Base-by-base conservation (phyloP, 169 alveolate species). In the Theileria sp. region DNA sequence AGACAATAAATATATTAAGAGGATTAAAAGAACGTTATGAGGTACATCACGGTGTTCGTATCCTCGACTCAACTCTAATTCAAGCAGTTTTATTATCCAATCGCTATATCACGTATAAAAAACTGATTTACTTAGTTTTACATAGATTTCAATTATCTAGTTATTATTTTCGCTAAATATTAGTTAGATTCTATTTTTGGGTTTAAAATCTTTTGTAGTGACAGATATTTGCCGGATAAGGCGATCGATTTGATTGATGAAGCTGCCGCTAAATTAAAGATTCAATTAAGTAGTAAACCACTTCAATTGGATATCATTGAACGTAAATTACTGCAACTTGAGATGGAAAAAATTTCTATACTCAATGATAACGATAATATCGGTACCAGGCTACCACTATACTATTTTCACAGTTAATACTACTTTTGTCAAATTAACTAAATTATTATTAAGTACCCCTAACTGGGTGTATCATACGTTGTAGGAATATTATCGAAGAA, bases 11-110 rank as follows among this genome's bases (percentile, higher is more conserved):
- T 65, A 94, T 94, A 44, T 84, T 94, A 21, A 87, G 97, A 21
- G 97, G 96, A 30, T 81, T 94, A 54, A 93, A 94, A 54, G 96
- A 86, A 74, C 80, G 96, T 19, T 94, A 93, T 66, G 96, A 92
- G 17, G 95, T 94, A 15, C 96, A 93, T 77, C 97, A 94, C 77
- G 96, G 97, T 1, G 96, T 94, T 8, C 88, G 96, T 58, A 94
- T 94, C 21, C 75, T 89, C 56, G 97, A 94, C 72, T 89, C 95
- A 0, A 93, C 97, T 23, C 92, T 94, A 32, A 92, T 94, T 12
- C 95, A 92, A 44, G 97, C 97, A 0, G 96, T 96, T 8, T 92
- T 86, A 21, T 85, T 94, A 49, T 88, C 95, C 28, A 95, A 88
- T 80, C 81, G 95, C 9, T 93, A 93, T 70, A 89, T 82, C 50